Base-by-base conservation (phyloP, 257 asterid species). In the Penstemon eatonii region DNA sequence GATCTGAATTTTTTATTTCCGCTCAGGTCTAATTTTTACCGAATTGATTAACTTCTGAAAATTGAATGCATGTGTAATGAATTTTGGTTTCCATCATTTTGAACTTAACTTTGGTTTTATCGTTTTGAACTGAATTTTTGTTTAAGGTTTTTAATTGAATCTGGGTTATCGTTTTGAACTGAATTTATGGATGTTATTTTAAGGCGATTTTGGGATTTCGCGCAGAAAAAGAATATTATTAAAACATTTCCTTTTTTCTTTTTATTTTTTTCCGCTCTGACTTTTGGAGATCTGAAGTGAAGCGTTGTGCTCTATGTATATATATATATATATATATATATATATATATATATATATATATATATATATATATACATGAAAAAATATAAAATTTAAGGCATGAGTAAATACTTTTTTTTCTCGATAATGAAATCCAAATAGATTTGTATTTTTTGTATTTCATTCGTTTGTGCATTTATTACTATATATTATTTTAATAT, bases 1-100 rank as follows among this genome's bases (percentile, higher is more conserved):
- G 95, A 94, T 94, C 99, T 85, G 86, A 65, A 67, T 81, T 76
- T 69, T 85, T 81, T 76, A 76, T 50, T 61, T 25, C 82, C 12
- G 75, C 78, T 76, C 89, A 87, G 96, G 96, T 93, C 7, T 10
- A 19, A 15, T 25, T 42, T 4, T 52, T 52, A 7, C 6, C 2
- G 25, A 50, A 33, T 55, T 57, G 3, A 43, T 47, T 75, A 25
- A 25, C 33, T 25, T 25, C 60, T 70, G 68, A 9, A 11, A 42
- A 46, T 73, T 71, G 53, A 61, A 25, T 25, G 33, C 33, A 25
- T 25, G 2, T 1, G 33, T 1, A 25, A 2, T 25, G 33, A 25
- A 25, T 25, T 25, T 25, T 25, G 33, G 33, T 25, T 25, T 25
- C 33, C 33, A 25, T 25, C 33, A 2, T 25, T 25, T 25, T 25